Evolutionary conservation across 176 grass and related monocot species (phyloP).

Genomic region (Otatea glauca): DNA sequence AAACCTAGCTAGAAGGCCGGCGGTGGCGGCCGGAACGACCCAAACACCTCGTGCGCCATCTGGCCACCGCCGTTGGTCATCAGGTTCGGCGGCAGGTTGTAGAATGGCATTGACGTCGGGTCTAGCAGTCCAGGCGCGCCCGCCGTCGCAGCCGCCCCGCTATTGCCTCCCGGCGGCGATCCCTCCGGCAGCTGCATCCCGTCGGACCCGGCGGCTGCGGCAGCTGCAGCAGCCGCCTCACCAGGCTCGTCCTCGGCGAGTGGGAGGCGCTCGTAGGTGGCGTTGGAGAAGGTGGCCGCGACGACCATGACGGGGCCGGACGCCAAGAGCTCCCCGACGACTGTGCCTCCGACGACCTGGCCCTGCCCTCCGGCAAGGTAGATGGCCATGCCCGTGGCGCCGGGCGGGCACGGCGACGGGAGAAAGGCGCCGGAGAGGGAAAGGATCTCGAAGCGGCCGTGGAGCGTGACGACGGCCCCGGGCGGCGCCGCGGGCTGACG

Average conservation of each 20-base stretch:
- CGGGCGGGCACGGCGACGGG: conserved; percentile 63
- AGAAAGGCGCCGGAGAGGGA: conserved; percentile 78
- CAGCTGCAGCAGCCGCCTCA: conserved; percentile 9
- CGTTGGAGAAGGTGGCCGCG: conserved; percentile 74
- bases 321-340: conserved; percentile 65
- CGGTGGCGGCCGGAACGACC: conserved; percentile 57
- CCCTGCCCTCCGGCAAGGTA: conserved; percentile 76
- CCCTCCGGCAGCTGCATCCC: conserved; percentile 38
- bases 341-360: conserved; percentile 74
- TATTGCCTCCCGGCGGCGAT: conserved; percentile 41
- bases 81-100: conserved; percentile 70
- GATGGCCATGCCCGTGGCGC: conserved; percentile 61
- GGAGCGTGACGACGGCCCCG: conserved; percentile 62
- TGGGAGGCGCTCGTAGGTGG: conserved; percentile 73
- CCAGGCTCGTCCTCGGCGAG: conserved; percentile 57
- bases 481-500: conserved; percentile 65
- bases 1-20: conserved; percentile 50
- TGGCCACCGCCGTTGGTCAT: conserved; percentile 65
- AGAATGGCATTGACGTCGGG: conserved; percentile 61
- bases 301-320: conserved; percentile 77
- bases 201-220: conserved; percentile 25
- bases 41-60: conserved; percentile 64
- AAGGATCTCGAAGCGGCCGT: conserved; percentile 82
- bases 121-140: conserved; percentile 25
- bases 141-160: not conserved